These are phyloP conservation scores for Saccharomyces hybrid DNA, from an alignment of 1,139 yeast genomes.

Conservation along the genomic window DNA sequence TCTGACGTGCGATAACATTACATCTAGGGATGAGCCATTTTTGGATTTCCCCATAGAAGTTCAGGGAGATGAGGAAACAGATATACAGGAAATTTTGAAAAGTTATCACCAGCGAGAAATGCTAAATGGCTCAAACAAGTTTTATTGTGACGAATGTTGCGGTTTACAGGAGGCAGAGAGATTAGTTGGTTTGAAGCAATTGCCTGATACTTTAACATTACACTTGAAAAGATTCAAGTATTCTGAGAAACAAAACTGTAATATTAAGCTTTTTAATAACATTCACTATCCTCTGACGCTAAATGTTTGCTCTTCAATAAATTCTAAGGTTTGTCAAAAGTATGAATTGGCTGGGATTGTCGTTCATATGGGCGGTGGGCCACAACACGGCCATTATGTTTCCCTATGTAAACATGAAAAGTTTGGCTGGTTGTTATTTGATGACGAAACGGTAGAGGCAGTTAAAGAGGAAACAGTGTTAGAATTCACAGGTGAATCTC, in stretches of 20 bases:
- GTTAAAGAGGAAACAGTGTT: slow-evolving; percentile 78
- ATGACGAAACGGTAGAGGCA: slow-evolving; percentile 89
- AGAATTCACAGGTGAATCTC: slow-evolving; percentile 81
- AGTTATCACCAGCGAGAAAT: slow-evolving; percentile 83
- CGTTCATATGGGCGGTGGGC: slow-evolving; percentile 95
- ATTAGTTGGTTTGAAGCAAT: slow-evolving; percentile 67
- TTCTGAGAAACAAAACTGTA: slow-evolving; percentile 71
- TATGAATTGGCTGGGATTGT: slow-evolving; percentile 83
- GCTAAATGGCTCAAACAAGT: slow-evolving; percentile 80
- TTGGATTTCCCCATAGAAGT: slow-evolving; percentile 82
- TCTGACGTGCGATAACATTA: slow-evolving; percentile 76
- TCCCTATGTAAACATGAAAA: slow-evolving; percentile 73
- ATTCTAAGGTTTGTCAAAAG: slow-evolving; percentile 38
- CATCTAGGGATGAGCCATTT: slow-evolving; percentile 79
- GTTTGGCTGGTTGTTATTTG: slow-evolving; percentile 85
- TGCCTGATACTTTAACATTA: slow-evolving; percentile 74
- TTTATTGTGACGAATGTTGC: slow-evolving; percentile 85
- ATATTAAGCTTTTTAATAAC: slow-evolving; percentile 79
- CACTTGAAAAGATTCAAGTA: slow-evolving; percentile 90
- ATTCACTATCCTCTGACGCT: slow-evolving; percentile 73
- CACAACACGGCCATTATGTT: slow-evolving; percentile 95
- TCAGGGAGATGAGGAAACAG: slow-evolving; percentile 52
- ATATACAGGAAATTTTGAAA: slow-evolving; percentile 67
- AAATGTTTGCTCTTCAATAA: slow-evolving; percentile 70
- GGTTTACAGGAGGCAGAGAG: slow-evolving; percentile 93